Evolutionary conservation across 805 yeast species (phyloP), one percentile per base, ranked within the genome.

Genomic region (Zygotorulaspora florentina): DNA sequence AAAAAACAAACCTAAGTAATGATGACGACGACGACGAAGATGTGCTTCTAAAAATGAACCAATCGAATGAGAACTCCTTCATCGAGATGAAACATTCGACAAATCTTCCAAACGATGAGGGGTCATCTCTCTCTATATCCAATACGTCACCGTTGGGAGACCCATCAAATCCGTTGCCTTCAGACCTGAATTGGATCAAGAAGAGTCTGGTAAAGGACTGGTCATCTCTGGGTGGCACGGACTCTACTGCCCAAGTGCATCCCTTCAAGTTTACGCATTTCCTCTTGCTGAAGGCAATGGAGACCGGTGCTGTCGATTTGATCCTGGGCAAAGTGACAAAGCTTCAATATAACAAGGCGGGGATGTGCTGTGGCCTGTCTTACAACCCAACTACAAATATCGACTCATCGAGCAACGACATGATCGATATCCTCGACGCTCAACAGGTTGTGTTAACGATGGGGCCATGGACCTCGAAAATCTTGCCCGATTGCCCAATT

Each of bases 401-500:
- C 65, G 71, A 29, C 58, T 70, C 44, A 9, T 55, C 54, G 40
- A 55, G 61, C 42, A 66, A 65, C 28, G 36, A 33, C 20, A 57
- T 63, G 12, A 43, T 79, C 8, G 76, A 75, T 28, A 68, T 89
- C 11, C 35, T 45, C 26, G 61, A 57, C 11, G 93, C 87, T 44
- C 87, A 86, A 59, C 82, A 86, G 56, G 81, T 88, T n/a, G 82
- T 91, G 9, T 71, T 93, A 57, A 73, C 95, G 0, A 86, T 87
- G 55, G 99, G 99, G 0, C 99, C 99, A 10, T 91, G 99, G 99
- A 89, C 97, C 2, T 84, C 96, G 1, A 84, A 83, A 58, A 78
- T 91, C 35, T 68, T 91, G 47, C 95, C 96, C 2, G 89, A 85
- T 54, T 90, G 98, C 62, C 99, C 98, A 25, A 89, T 91, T 10